A percentile compares a stretch with the other conserved stretches of the same genome.
Evolutionary conservation across 2,329 filamentous ascomycete genomes (phyloP).

Genomic region (Mariannaea elegans): DNA sequence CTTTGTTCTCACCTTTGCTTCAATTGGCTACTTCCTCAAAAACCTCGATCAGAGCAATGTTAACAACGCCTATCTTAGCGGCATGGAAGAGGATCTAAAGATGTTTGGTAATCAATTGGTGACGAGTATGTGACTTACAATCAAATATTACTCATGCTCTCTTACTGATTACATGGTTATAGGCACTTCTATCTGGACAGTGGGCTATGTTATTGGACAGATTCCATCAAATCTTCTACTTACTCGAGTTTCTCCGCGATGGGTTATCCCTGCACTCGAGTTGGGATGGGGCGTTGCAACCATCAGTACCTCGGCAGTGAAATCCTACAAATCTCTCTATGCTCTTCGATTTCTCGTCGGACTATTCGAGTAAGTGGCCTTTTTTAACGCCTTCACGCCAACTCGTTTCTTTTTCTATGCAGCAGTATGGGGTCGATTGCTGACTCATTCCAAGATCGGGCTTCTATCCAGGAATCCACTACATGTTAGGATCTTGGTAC

Average conservation of each 20-base stretch:
- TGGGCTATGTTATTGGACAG: conserved; percentile 29
- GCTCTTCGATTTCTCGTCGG: conserved; percentile 25
- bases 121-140: conserved; percentile 24
- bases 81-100: conserved; percentile 34
- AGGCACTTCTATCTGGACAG: conserved; percentile 29
- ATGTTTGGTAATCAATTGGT: conserved; percentile 35
- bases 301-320: conserved; percentile 23
- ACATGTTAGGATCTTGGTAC: conserved; percentile 36
- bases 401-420: too few species aligned
- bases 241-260: conserved; percentile 27
- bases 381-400: too few species aligned
- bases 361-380: conserved; percentile 28
- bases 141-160: background rate
- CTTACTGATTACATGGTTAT: background rate
- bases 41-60: conserved; percentile 52
- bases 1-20: conserved; percentile 46
- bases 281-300: conserved; percentile 29
- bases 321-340: conserved; percentile 24
- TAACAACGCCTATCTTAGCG: conserved; percentile 46
- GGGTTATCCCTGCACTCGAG: conserved; percentile 30
- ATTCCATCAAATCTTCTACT: conserved; percentile 27
- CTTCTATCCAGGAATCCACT: conserved; percentile 30
- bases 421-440: too few species aligned
- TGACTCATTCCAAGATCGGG: conserved; percentile 17
- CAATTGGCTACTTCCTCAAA: conserved; percentile 46